Conservation (phyloP, 257 asterid genomes). For the Hygrophila difformis region DNA sequence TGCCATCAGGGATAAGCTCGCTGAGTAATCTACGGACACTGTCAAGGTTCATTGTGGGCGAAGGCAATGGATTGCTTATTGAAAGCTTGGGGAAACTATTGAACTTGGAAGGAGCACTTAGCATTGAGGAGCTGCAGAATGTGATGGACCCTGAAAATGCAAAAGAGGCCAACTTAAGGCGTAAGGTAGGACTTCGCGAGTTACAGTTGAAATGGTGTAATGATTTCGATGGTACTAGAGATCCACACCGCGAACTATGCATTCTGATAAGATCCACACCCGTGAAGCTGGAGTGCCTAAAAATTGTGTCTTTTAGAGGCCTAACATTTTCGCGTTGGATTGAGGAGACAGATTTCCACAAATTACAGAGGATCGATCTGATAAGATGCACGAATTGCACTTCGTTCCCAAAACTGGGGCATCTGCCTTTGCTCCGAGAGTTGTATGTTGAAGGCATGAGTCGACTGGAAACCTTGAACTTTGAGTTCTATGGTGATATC, state of each 20-base stretch:
- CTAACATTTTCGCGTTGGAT: slow-evolving; percentile 17
- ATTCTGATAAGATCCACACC: slow-evolving; percentile 15
- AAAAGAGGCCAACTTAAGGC: slow-evolving; percentile 13
- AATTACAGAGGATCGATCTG: slow-evolving; percentile 6
- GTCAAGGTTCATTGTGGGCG: slow-evolving; percentile 14
- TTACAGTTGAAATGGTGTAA: slow-evolving; percentile 4
- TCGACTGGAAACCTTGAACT: neutral
- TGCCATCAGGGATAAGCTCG: slow-evolving; percentile 16
- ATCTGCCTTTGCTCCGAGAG: slow-evolving; percentile 13
- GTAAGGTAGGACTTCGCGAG: slow-evolving; percentile 7
- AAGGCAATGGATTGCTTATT: slow-evolving; percentile 9
- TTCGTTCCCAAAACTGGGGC: slow-evolving; percentile 16
- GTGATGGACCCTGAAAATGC: slow-evolving; percentile 13
- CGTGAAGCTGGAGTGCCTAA: slow-evolving; percentile 4
- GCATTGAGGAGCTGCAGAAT: slow-evolving; percentile 9
- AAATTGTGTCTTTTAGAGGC: slow-evolving; percentile 10
- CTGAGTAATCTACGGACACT: slow-evolving; percentile 17
- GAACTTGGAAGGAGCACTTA: slow-evolving; percentile 6
- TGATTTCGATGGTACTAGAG: slow-evolving; percentile 9
- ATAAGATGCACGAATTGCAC: slow-evolving; percentile 9
- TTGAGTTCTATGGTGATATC: slow-evolving; percentile 13
- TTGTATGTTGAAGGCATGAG: slow-evolving; percentile 16
- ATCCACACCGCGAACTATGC: slow-evolving; percentile 3
- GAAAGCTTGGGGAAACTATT: slow-evolving; percentile 12
- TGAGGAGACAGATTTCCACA: slow-evolving; percentile 2